Percentiles rank a stretch among this genome's conserved stretches.
These are phyloP conservation scores for Neurospora sp. DNA, from an alignment of 495 filamentous ascomycete species.

Conservation along the genomic window DNA sequence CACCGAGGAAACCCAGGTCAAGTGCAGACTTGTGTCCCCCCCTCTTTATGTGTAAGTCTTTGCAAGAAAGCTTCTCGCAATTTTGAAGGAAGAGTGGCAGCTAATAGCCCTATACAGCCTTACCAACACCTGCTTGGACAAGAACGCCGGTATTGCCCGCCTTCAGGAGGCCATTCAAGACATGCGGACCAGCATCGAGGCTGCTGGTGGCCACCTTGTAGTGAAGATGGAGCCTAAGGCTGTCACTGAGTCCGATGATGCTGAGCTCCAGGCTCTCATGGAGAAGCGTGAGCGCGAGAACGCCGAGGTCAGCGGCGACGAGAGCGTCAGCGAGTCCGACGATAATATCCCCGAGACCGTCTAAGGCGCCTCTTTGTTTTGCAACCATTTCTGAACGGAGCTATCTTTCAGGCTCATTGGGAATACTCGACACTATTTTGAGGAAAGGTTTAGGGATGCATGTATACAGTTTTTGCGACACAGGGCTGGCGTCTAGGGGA, in stretches of 20 bases:
- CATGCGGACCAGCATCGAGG: slow-evolving; percentile 66
- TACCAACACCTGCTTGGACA: slow-evolving; percentile 90
- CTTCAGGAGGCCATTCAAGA: slow-evolving; percentile 81
- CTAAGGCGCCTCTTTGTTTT: slow-evolving; percentile 11
- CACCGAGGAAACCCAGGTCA: slow-evolving; percentile 83
- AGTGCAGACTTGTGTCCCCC: slow-evolving; percentile 91
- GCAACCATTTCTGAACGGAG: not conserved
- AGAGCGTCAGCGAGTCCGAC: slow-evolving; percentile 86
- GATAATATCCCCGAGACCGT: slow-evolving; percentile 51
- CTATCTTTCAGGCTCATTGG: not conserved
- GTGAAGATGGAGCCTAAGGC: slow-evolving; percentile 98
- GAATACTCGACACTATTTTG: not conserved
- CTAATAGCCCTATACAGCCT: slow-evolving; percentile 23
- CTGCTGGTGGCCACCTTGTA: slow-evolving; percentile 62
- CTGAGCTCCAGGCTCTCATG: slow-evolving; percentile 93
- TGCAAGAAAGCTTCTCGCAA: not conserved
- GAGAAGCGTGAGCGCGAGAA: slow-evolving; percentile 98
- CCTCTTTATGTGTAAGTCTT: slow-evolving; percentile 70
- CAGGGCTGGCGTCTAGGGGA: slow-evolving; percentile 8
- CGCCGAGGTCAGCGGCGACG: slow-evolving; percentile 90
- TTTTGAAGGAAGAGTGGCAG: not conserved
- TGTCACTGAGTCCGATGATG: slow-evolving; percentile 96
- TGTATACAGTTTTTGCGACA: slow-evolving; percentile 3
- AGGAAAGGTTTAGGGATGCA: not conserved
- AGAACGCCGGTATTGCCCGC: slow-evolving; percentile 68